A percentile compares a stretch with the other conserved stretches of the same genome.
These are phyloP conservation scores for Podospora pseudocomata DNA, from an alignment of 495 filamentous ascomycete genomes.

Conservation along the genomic window DNA sequence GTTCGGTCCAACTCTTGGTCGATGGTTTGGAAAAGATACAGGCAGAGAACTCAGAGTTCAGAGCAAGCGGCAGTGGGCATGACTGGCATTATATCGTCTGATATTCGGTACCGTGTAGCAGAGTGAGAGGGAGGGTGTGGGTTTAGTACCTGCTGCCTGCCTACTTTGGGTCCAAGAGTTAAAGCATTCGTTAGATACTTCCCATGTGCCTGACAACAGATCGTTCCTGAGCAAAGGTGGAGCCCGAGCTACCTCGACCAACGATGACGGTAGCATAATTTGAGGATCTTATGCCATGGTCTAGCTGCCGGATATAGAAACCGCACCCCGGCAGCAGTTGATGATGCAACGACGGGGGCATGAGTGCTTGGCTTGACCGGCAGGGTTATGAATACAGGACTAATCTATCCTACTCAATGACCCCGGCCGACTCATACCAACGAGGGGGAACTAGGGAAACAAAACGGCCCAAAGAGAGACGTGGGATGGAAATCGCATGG, in stretches of 20 bases:
- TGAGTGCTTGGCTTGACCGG: conserved; percentile 39
- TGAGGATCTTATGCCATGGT: conserved; percentile 56
- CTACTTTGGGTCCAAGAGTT: conserved; percentile 37
- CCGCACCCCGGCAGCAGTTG: conserved; percentile 43
- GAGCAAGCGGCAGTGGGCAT: conserved; percentile 36
- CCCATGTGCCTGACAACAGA: conserved; percentile 48
- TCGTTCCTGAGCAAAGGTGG: conserved; percentile 46
- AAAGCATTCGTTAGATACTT: conserved; percentile 45
- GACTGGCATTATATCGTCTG: conserved; percentile 50
- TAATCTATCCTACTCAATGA: conserved; percentile 30
- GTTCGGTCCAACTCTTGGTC: conserved; percentile 24
- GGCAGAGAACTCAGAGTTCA: conserved; percentile 27
- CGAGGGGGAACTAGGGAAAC: conserved; percentile 33
- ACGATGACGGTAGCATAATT: conserved; percentile 54
- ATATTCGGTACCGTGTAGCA: conserved; percentile 42
- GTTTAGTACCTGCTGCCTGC: conserved; percentile 36
- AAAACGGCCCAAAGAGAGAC: conserved; percentile 33
- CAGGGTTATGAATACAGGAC: conserved; percentile 23
- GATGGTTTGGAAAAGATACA: conserved; percentile 33
- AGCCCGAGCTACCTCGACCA: conserved; percentile 44
- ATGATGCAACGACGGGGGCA: conserved; percentile 49
- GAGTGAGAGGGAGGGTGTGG: conserved; percentile 34
- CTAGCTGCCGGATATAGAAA: conserved; percentile 50
- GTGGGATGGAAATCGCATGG: conserved; percentile 42
- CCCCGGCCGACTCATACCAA: conserved; percentile 41